These are phyloP conservation scores for Clonostachys sp. DNA, from an alignment of 2,329 filamentous ascomycete genomes.

Conservation along the genomic window DNA sequence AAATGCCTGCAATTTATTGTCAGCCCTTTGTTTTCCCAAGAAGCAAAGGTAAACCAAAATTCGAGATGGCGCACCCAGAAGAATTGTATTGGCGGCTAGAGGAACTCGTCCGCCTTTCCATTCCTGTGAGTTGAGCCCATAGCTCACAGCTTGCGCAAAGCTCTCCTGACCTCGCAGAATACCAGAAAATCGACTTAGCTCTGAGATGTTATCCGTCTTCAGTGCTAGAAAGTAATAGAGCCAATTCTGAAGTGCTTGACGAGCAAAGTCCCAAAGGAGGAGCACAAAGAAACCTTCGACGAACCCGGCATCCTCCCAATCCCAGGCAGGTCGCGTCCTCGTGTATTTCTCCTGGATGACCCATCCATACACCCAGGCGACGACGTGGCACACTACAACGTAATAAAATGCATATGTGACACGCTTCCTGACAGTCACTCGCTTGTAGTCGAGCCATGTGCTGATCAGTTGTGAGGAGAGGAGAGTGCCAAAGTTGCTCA, in stretches of 20 bases:
- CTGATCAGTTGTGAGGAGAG: slow-evolving; percentile 12
- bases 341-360: slow-evolving; percentile 9
- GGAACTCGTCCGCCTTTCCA: too few relatives aligned
- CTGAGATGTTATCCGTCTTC: slow-evolving; percentile 9
- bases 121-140: too few relatives aligned
- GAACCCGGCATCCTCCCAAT: slow-evolving; percentile 10
- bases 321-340: slow-evolving; percentile 2
- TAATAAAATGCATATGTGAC: slow-evolving; percentile 9
- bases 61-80: too few relatives aligned
- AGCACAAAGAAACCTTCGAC: slow-evolving; percentile 12
- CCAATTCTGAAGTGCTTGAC: slow-evolving; percentile 3
- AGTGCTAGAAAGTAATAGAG: slow-evolving; percentile 9
- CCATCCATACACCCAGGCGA: slow-evolving; percentile 11
- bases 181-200: slow-evolving; percentile 9
- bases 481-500: slow-evolving; percentile 9
- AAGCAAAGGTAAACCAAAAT: too few relatives aligned
- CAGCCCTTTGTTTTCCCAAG: too few relatives aligned
- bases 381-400: slow-evolving; percentile 4
- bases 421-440: slow-evolving; percentile 8
- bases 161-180: slow-evolving; percentile 11
- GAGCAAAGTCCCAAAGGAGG: slow-evolving; percentile 11
- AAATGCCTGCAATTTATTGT: too few relatives aligned
- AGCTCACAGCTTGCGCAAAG: background rate
- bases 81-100: background rate
- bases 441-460: slow-evolving; percentile 11